Base-by-base conservation (phyloP, 2,329 filamentous ascomycete species). In the Dactylonectria macrodidyma region DNA sequence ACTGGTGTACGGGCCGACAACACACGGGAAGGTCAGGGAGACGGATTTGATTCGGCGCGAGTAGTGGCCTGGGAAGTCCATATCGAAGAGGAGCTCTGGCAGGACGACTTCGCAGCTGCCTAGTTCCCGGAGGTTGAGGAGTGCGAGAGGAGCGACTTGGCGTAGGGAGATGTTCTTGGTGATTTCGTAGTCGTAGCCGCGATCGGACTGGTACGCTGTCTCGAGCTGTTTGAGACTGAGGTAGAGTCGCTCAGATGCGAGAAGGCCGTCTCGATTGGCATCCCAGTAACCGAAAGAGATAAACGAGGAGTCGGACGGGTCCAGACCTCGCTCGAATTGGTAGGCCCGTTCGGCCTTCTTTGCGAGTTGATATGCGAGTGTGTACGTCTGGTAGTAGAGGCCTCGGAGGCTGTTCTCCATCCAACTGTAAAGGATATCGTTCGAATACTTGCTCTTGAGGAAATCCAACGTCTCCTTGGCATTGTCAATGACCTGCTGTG, bases 41-140 rank as follows among this genome's bases (percentile, higher is more conserved):
- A 83, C 76, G 36, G 75, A 69, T 19, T 72, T 73, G 63, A 83
- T 79, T 6, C 80, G 77, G 1, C 82, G 78, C 14, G 75, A 54
- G 71, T 81, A 83, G 70, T 84, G 82, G 3, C 81, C 81, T 0
- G 82, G 81, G 65, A 76, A 82, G 73, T 82, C 81, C 44, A 81
- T 68, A 70, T 83, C 81, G 66, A 78, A 82, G 5, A 80, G 41
- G 5, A 67, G 36, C 69, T 84, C 81, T 7, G 76, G 73, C 2
- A 69, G 14, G 1, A 47, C 36, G 48, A 63, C 47, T 5, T 2
- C 24, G 8, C 30, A 14, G 10, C 26, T 38, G 3, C 58, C 66
- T 2, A 26, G 59, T 1, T 54, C 30, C 11, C 61, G 66, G 7
- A 68, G 63, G 0, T 3, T 12, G 1, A 66, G 11, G 1, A 69